Evolutionary conservation across 2,329 filamentous ascomycete genomes (phyloP).

Genomic region (Ophiostoma angusticollis): DNA sequence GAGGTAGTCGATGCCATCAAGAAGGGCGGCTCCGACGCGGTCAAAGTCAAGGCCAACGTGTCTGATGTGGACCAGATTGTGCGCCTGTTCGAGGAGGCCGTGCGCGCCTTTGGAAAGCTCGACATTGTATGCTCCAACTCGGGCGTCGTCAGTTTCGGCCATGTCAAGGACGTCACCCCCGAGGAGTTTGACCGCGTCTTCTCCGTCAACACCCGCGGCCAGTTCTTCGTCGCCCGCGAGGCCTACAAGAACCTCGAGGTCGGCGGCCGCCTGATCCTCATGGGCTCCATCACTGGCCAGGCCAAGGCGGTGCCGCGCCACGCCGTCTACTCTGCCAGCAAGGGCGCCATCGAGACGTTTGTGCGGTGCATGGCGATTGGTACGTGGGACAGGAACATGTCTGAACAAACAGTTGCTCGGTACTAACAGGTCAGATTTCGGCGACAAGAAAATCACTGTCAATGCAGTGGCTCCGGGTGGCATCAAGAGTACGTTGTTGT

Average conservation of each 20-base stretch:
- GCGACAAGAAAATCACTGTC: conserved; percentile 25
- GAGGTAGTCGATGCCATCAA: conserved; percentile 15
- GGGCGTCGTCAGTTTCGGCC: conserved; percentile 46
- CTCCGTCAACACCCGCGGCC: conserved; percentile 44
- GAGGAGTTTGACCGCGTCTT: conserved; percentile 52
- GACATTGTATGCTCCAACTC: conserved; percentile 51
- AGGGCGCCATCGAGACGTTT: conserved; percentile 24
- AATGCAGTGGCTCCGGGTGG: conserved; percentile 25
- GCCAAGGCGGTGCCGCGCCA: conserved; percentile 21
- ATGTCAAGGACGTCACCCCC: conserved; percentile 41
- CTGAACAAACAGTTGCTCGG: not conserved
- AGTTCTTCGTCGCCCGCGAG: conserved; percentile 50
- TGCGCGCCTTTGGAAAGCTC: conserved; percentile 44
- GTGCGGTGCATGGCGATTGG: conserved; percentile 19
- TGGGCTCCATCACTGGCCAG: conserved; percentile 44
- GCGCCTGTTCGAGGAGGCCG: conserved; percentile 32
- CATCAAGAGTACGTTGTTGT: conserved; percentile 18
- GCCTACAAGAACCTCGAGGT: conserved; percentile 49
- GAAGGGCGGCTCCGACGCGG: conserved; percentile 15
- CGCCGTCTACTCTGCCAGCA: conserved; percentile 24
- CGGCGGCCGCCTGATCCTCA: conserved; percentile 50
- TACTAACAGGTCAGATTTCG: conserved; percentile 18
- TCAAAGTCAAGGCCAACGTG: conserved; percentile 23
- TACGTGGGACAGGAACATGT: too few species aligned
- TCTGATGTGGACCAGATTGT: conserved; percentile 19